Evolutionary conservation across 2,329 filamentous ascomycete species (phyloP).

Genomic region (Exophiala aquamarina): DNA sequence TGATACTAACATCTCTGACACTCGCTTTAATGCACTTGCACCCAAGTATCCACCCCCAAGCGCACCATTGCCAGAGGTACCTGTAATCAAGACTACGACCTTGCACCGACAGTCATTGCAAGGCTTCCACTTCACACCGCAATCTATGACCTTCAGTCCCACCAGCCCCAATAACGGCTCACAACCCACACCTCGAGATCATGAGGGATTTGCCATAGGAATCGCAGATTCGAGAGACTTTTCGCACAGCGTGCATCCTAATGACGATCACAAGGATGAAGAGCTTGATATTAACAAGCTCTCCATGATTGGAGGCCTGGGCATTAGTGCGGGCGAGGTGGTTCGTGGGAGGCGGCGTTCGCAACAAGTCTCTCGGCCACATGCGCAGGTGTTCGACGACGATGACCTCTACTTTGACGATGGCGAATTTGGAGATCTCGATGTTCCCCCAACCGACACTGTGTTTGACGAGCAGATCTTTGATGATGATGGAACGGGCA

Average conservation of each 20-base stretch:
- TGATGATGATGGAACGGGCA: slow-evolving; percentile 48
- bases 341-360: slow-evolving; percentile 9
- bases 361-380: slow-evolving; percentile 8
- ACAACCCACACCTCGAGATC: slow-evolving; percentile 30
- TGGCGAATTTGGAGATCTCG: slow-evolving; percentile 32
- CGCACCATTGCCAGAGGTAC: background rate
- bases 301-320: slow-evolving; percentile 22
- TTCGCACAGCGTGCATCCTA: slow-evolving; percentile 3
- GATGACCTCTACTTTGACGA: slow-evolving; percentile 51
- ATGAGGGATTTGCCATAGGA: slow-evolving; percentile 26
- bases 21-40: background rate
- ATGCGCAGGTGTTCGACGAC: slow-evolving; percentile 28
- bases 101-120: slow-evolving; percentile 20
- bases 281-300: slow-evolving; percentile 9
- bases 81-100: slow-evolving; percentile 32
- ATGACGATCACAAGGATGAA: slow-evolving; percentile 3
- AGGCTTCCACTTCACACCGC: slow-evolving; percentile 30
- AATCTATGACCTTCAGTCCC: slow-evolving; percentile 30
- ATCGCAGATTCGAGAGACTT: slow-evolving; percentile 24
- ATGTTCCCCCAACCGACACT: slow-evolving; percentile 27
- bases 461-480: slow-evolving; percentile 50
- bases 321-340: slow-evolving; percentile 20
- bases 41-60: background rate
- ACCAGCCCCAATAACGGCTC: slow-evolving; percentile 28
- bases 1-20: background rate